Evolutionary conservation across 768 basidiomycete genomes (phyloP), one percentile per base, ranked within the genome.

Genomic region (Leccinum imitatum): DNA sequence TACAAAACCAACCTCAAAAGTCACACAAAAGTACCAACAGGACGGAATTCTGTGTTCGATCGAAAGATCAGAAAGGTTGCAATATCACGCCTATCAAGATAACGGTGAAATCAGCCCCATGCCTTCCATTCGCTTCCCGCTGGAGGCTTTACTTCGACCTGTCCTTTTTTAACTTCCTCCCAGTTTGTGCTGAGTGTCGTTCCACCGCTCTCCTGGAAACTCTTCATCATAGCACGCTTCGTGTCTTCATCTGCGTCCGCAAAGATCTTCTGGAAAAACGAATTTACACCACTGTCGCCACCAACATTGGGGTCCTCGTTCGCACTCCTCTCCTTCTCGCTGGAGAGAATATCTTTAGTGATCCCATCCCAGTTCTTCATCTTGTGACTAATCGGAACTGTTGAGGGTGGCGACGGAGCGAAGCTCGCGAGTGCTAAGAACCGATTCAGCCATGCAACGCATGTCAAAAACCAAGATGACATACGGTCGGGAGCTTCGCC

Each of bases 121-220:
- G 86, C 84, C 78, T 87, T 90, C 85, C 86, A 91, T 73, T 94
- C 91, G 60, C 87, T 83, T 4, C 94, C 94, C 54, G 84, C 67
- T 50, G 95, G 95, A 2, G 95, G 92, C 71, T 89, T 87, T 37
- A 94, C 87, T 35, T 88, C 84, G 3, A 92, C 87, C 60, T 74
- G 78, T 8, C 59, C 79, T 77, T 89, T 90, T 62, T 73, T 78
- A 15, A 99, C 93, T 63, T 94, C 92, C 5, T 85, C 86, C 96
- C 96, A 99, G 73, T 97, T 93, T 0, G 96, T 99, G 76, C 92
- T 95, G 44, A 99, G 79, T 0, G 93, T 89, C 9, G 97, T 99
- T 8, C 97, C 97, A 7, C 94, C 94, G 65, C 91, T 93, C 79
- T 99, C 96, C 61, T 82, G 80, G 73, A 92, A 98, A 70, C 93